Evolutionary conservation across 2,329 filamentous ascomycete genomes (phyloP).

Genomic region (Aspergillus clavatus): DNA sequence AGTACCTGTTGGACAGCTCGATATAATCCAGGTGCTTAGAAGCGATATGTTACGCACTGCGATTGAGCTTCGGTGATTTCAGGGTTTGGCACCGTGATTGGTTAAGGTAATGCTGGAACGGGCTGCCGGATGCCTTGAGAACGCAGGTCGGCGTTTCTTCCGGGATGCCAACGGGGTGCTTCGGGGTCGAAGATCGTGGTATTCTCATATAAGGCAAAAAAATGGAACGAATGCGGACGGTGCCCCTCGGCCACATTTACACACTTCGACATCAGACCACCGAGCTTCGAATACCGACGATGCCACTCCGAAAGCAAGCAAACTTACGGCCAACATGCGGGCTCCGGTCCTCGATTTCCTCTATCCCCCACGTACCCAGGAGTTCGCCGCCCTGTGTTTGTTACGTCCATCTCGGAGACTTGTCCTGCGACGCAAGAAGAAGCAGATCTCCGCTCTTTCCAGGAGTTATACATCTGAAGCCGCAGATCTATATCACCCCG

Average conservation of each 20-base stretch:
- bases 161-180: conserved; percentile 37
- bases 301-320: conserved; percentile 7
- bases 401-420: conserved; percentile 21
- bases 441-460: conserved; percentile 14
- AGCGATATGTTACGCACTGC: conserved; percentile 26
- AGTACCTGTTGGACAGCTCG: conserved; percentile 2
- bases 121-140: conserved; percentile 47
- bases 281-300: conserved; percentile 13
- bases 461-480: conserved; percentile 27
- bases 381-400: conserved; percentile 19
- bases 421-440: conserved; percentile 25
- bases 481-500: conserved; percentile 7
- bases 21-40: not conserved
- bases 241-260: conserved; percentile 31
- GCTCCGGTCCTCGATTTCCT: conserved; percentile 37
- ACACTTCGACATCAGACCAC: conserved; percentile 22
- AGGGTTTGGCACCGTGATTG: conserved; percentile 25
- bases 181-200: conserved; percentile 33
- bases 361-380: conserved; percentile 32
- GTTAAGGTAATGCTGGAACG: conserved; percentile 49
- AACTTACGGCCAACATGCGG: conserved; percentile 15
- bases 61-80: conserved; percentile 20
- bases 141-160: conserved; percentile 45
- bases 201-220: conserved; percentile 35
- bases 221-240: conserved; percentile 26